Conservation (phyloP, 2,329 filamentous ascomycete species). For the Neonectria faginata region DNA sequence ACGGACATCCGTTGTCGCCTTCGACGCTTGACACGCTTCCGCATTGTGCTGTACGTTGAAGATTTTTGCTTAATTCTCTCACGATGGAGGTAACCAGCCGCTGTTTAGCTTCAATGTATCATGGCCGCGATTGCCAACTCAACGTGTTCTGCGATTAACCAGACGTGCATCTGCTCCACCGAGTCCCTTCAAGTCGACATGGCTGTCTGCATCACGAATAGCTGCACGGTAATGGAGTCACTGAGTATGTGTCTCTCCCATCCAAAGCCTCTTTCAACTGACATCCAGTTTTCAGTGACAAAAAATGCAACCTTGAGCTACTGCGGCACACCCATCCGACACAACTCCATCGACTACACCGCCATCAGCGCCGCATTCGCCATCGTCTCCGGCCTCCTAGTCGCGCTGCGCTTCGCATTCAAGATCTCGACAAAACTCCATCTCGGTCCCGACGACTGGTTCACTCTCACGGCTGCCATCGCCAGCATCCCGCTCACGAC, state of each 20-base stretch:
- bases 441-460: neutral
- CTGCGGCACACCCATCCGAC: neutral
- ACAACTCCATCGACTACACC: neutral
- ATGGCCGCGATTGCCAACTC: neutral
- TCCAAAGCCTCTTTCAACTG: neutral
- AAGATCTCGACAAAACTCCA: neutral
- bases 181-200: neutral
- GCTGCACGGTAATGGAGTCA: neutral
- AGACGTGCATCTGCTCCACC: constrained; percentile 2
- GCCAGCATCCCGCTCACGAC: neutral
- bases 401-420: neutral
- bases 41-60: neutral
- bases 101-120: neutral
- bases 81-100: no score
- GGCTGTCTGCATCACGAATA: neutral
- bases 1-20: neutral
- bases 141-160: neutral
- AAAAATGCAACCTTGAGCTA: neutral
- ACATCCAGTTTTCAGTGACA: neutral
- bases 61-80: neutral
- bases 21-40: neutral
- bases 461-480: neutral
- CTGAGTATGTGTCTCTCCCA: neutral
- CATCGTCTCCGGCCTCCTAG: neutral
- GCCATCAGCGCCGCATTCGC: neutral